Percentiles rank a stretch among this genome's conserved stretches.
phyloP scores from a whole-genome alignment of 2,329 filamentous ascomycete genomes.

The Diaporthe citrichinensis region DNA sequence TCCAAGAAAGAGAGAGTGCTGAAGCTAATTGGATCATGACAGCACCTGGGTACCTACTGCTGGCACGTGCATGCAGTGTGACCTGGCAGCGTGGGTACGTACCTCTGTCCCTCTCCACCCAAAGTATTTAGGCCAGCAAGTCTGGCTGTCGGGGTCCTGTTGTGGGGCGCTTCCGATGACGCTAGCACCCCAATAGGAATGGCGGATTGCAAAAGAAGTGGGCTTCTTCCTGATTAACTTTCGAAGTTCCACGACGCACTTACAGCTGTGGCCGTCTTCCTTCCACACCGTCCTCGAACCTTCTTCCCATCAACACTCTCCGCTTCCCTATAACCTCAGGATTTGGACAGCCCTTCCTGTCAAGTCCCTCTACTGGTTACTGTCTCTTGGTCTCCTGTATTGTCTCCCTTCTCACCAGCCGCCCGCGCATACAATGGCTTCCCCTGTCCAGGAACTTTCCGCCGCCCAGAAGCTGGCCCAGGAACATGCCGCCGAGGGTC shows the following conservation, averaged over 20 bases:
- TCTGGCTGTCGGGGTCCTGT: neutral
- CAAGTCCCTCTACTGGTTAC: conserved; percentile 41
- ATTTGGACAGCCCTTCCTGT: conserved; percentile 43
- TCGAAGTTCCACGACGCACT: conserved; percentile 41
- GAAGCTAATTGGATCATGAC: neutral
- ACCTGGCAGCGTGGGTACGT: conserved; percentile 1
- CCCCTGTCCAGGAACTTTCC: conserved; percentile 60
- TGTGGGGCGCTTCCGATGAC: conserved; percentile 23
- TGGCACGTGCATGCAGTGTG: conserved; percentile 11
- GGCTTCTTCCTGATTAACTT: conserved; percentile 29
- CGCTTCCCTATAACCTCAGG: conserved; percentile 20
- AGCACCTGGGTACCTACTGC: neutral
- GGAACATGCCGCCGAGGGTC: conserved; percentile 66
- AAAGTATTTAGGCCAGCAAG: conserved; percentile 1
- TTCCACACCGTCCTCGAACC: conserved; percentile 23
- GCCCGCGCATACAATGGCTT: conserved; percentile 56
- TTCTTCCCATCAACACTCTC: conserved; percentile 29
- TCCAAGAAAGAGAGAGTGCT: neutral
- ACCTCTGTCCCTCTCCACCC: neutral
- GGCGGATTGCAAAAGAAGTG: conserved; percentile 16
- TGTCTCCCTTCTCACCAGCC: conserved; percentile 40
- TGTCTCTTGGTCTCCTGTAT: conserved; percentile 44
- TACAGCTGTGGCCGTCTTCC: conserved; percentile 25
- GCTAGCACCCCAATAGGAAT: conserved; percentile 23
- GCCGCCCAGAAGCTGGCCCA: conserved; percentile 75